A percentile compares a stretch with the other conserved stretches of the same genome.
Evolutionary conservation across 768 basidiomycete genomes (phyloP).

Genomic region (Naganishia vaughanmartiniae): DNA sequence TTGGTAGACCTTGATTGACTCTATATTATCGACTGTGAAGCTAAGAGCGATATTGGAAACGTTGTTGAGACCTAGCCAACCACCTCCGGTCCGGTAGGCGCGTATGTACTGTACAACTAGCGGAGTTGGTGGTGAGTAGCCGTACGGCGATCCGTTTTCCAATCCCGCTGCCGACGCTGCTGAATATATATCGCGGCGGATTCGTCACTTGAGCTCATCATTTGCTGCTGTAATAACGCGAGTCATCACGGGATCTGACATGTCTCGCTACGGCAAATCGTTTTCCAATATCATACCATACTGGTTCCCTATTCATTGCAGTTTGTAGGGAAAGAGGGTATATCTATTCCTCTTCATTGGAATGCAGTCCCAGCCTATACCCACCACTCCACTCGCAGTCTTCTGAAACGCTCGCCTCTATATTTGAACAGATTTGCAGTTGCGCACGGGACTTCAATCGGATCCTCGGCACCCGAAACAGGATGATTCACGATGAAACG

Average conservation of each 20-base stretch:
- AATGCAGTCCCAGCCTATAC: no score
- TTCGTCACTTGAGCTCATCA: neutral
- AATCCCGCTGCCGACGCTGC: neutral
- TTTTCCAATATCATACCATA: slow-evolving; percentile 13
- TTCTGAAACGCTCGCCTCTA: neutral
- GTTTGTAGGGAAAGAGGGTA: neutral
- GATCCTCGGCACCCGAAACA: no score
- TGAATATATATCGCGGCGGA: slow-evolving; percentile 14
- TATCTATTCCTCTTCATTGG: neutral
- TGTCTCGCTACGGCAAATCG: slow-evolving; percentile 10
- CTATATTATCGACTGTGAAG: no score
- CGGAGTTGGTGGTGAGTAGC: neutral
- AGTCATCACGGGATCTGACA: neutral
- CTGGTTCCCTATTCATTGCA: neutral
- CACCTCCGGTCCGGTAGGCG: no score
- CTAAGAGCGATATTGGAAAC: no score
- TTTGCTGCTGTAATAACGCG: neutral
- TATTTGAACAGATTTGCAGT: neutral
- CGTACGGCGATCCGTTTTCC: slow-evolving; percentile 19
- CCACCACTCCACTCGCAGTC: neutral
- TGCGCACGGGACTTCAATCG: no score
- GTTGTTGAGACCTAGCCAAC: no score
- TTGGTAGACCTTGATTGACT: no score
- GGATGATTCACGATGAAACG: no score
- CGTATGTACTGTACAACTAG: neutral